Percentiles rank a stretch among this genome's conserved stretches.
Evolutionary conservation across 176 grass and related monocot genomes (phyloP).

Genomic region (Sorghum bicolor): Sorghum_bicolor_NCBIv3 NC_012871.2:19498501-19499000

Average conservation of each 20-base stretch:
- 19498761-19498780: conserved; percentile 41
- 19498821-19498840: conserved; percentile 55
- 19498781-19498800: conserved; percentile 43
- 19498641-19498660: conserved; percentile 38
- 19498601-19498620: conserved; percentile 43
- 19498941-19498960: neutral
- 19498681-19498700: conserved; percentile 38
- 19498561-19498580: conserved; percentile 43
- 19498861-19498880: neutral
- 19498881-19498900: neutral
- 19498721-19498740: conserved; percentile 40
- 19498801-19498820: conserved; percentile 43
- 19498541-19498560: conserved; percentile 31
- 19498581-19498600: conserved; percentile 42
- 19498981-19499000: conserved; percentile 45
- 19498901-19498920: neutral
- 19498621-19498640: conserved; percentile 27
- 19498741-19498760: conserved; percentile 25
- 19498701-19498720: conserved; percentile 15
- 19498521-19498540: conserved; percentile 27
- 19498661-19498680: conserved; percentile 45
- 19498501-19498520: conserved; percentile 46
- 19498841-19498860: conserved; percentile 2
- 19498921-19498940: conserved; percentile 15
- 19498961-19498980: neutral